These are phyloP conservation scores for Sarocladiaceae sp. DNA, from an alignment of 2,329 filamentous ascomycete species.

Conservation along the genomic window DNA sequence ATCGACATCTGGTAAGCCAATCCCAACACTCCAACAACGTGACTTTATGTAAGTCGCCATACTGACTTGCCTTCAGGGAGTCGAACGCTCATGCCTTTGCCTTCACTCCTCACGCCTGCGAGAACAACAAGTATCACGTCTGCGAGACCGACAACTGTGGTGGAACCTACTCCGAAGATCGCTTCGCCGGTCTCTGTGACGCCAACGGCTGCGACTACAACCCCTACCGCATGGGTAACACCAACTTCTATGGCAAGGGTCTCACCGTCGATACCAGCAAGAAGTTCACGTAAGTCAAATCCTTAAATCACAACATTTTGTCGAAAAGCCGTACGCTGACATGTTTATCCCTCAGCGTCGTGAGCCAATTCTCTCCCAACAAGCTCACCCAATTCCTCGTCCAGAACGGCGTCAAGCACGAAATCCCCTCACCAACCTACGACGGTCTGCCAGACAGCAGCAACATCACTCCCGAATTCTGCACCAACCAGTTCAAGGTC, in stretches of 20 bases:
- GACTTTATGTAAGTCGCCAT: too few species aligned
- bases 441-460: slow-evolving; percentile 49
- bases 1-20: slow-evolving; percentile 54
- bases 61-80: slow-evolving; percentile 20
- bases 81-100: slow-evolving; percentile 54
- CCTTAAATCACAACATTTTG: too few species aligned
- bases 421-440: slow-evolving; percentile 30
- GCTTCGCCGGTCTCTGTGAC: slow-evolving; percentile 57
- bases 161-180: slow-evolving; percentile 41
- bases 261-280: slow-evolving; percentile 53
- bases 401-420: slow-evolving; percentile 52
- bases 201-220: slow-evolving; percentile 64
- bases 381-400: slow-evolving; percentile 58
- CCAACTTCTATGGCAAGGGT: slow-evolving; percentile 55
- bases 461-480: slow-evolving; percentile 53
- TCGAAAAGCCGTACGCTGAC: neutral
- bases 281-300: slow-evolving; percentile 39
- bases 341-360: slow-evolving; percentile 37
- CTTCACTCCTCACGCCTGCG: slow-evolving; percentile 54
- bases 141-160: slow-evolving; percentile 33
- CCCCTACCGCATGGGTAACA: slow-evolving; percentile 58
- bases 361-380: slow-evolving; percentile 51
- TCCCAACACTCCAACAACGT: neutral
- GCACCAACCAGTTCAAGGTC: slow-evolving; percentile 47
- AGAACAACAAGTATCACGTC: slow-evolving; percentile 29